These are phyloP conservation scores for Haberlea rhodopensis DNA, from an alignment of 257 asterid species.

Conservation along the genomic window DNA sequence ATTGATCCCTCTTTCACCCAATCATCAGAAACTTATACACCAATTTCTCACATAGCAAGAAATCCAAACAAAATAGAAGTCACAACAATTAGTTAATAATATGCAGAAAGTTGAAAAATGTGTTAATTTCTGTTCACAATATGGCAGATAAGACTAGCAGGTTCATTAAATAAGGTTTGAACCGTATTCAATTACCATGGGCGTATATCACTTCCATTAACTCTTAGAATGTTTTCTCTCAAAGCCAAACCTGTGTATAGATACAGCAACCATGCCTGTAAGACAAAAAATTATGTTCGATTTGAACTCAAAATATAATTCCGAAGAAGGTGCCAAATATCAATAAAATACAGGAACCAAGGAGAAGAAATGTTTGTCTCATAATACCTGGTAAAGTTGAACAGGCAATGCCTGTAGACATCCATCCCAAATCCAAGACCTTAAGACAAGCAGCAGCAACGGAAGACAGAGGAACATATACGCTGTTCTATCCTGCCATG, in stretches of 20 bases:
- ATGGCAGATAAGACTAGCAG: conserved; percentile 13
- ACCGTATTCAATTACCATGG: conserved; percentile 63
- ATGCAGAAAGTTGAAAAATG: neutral
- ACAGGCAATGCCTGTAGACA: conserved; percentile 93
- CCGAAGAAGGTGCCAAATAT: conserved; percentile 8
- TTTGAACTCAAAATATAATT: conserved; percentile 9
- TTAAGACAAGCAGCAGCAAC: conserved; percentile 54
- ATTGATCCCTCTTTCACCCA: neutral
- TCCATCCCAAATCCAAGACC: conserved; percentile 87
- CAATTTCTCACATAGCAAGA: neutral
- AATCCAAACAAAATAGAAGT: neutral
- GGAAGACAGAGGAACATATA: conserved; percentile 67
- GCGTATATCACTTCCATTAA: conserved; percentile 94
- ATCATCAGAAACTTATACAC: neutral
- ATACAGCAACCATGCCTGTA: conserved; percentile 94
- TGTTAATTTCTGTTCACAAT: neutral
- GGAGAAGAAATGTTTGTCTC: conserved; percentile 24
- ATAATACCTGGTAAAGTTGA: conserved; percentile 88
- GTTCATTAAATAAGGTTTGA: neutral
- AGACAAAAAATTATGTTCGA: conserved; percentile 9
- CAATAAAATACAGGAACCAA: conserved; percentile 19
- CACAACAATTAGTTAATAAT: neutral
- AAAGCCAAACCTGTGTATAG: conserved; percentile 95
- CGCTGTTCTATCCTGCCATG: conserved; percentile 88
- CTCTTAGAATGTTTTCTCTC: conserved; percentile 93